Conservation (phyloP, 2,329 filamentous ascomycete genomes). For the Beauveria varroae region DNA sequence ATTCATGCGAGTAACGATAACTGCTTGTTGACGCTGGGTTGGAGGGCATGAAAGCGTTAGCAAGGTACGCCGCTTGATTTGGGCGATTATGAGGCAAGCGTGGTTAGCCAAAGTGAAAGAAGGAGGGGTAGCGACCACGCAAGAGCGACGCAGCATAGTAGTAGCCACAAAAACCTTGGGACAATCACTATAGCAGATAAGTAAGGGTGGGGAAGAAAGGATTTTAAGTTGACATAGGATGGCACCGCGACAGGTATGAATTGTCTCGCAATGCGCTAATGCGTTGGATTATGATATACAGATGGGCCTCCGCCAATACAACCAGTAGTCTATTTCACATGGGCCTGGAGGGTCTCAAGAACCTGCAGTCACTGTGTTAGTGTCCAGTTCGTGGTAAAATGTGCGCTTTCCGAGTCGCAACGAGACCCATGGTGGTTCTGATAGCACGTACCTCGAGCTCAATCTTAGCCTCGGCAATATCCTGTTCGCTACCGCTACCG, state of each 20-base stretch:
- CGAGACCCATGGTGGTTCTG: neutral
- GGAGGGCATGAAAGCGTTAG: neutral
- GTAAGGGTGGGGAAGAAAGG: constrained; percentile 2
- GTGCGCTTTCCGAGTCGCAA: neutral
- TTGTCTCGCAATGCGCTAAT: constrained; percentile 30
- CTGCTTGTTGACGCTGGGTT: neutral
- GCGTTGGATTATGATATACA: constrained; percentile 36
- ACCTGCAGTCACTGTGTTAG: constrained; percentile 49
- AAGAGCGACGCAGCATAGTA: neutral
- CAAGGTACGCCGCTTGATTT: neutral
- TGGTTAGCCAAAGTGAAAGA: neutral
- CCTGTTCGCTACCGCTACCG: constrained; percentile 89
- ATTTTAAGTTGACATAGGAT: constrained; percentile 12
- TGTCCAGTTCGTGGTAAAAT: neutral
- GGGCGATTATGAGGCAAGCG: neutral
- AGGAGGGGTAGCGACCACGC: neutral
- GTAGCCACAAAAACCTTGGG: neutral
- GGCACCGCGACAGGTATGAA: constrained; percentile 27
- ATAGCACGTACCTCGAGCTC: constrained; percentile 74
- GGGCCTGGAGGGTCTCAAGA: constrained; percentile 74
- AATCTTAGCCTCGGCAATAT: constrained; percentile 98
- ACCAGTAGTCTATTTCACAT: constrained; percentile 65
- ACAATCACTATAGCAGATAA: neutral
- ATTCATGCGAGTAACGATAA: neutral
- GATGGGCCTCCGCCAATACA: constrained; percentile 33